These are phyloP conservation scores for Ramularia collo-cygni DNA, from an alignment of 2,329 filamentous ascomycete species.

Conservation along the genomic window DNA sequence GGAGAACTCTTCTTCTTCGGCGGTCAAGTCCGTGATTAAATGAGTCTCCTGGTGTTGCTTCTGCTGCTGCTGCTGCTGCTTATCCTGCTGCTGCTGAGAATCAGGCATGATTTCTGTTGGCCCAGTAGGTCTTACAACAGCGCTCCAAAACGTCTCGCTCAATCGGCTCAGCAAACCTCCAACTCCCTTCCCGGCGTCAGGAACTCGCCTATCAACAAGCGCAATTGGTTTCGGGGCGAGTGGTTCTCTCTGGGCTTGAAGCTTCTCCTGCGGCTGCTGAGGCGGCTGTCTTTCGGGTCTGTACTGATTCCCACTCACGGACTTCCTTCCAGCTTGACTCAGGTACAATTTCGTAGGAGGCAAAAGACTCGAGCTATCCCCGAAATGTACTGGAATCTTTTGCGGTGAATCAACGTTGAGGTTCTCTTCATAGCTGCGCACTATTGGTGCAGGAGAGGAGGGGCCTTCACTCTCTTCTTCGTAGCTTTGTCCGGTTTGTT, in stretches of 20 bases:
- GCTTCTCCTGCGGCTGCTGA: neutral
- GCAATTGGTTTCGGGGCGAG: neutral
- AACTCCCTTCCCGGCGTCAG: neutral
- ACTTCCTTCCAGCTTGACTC: neutral
- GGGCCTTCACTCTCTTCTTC: neutral
- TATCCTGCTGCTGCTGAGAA: neutral
- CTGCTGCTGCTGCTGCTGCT: neutral
- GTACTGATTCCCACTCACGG: too few relatives aligned
- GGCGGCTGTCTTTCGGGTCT: neutral
- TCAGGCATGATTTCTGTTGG: constrained; percentile 15
- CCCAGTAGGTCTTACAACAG: constrained; percentile 19
- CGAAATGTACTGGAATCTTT: constrained; percentile 32
- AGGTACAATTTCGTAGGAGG: neutral
- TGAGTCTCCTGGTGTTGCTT: neutral
- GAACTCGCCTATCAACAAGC: neutral
- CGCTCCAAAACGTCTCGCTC: constrained; percentile 24
- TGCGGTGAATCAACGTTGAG: constrained; percentile 31
- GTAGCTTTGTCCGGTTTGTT: neutral
- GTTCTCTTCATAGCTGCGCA: constrained; percentile 30
- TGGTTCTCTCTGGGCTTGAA: too few relatives aligned
- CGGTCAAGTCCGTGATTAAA: too few relatives aligned
- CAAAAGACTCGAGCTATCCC: constrained; percentile 17
- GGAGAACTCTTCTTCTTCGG: neutral
- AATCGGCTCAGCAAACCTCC: constrained; percentile 21
- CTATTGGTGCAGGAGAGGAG: constrained; percentile 3